phyloP scores from a whole-genome alignment of 2,329 filamentous ascomycete species.

The Fusarium xylarioides region DNA sequence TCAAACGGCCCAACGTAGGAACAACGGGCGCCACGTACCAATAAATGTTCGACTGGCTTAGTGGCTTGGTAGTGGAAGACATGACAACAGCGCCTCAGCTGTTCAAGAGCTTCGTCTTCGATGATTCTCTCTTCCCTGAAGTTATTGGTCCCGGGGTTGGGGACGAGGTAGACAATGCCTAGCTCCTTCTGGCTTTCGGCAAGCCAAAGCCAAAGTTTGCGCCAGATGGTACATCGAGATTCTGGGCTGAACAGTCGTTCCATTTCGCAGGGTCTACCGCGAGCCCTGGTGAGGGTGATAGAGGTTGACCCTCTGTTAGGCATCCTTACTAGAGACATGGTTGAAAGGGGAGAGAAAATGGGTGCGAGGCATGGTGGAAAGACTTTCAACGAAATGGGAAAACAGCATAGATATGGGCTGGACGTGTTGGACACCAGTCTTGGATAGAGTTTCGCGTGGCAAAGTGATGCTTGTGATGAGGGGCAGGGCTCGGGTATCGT shows the following conservation, averaged over 20 bases:
- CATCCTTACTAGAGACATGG: neutral
- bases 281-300: neutral
- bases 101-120: neutral
- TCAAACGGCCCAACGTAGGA: neutral
- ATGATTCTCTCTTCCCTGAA: neutral
- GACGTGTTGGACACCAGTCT: no score
- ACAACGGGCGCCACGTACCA: neutral
- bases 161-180: neutral
- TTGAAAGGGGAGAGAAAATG: neutral
- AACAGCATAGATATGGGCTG: no score
- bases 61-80: neutral
- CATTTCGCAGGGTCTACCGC: neutral
- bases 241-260: neutral
- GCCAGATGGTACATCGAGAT: neutral
- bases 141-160: neutral
- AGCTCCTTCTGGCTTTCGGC: neutral
- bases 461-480: neutral
- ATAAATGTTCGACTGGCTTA: no score
- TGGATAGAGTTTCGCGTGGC: neutral
- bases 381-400: fast-evolving
- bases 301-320: fast-evolving
- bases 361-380: neutral
- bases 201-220: neutral
- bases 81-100: neutral
- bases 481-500: neutral